Evolutionary conservation across 2,329 filamentous ascomycete species (phyloP).

Genomic region (Epichloe hybrida): DNA sequence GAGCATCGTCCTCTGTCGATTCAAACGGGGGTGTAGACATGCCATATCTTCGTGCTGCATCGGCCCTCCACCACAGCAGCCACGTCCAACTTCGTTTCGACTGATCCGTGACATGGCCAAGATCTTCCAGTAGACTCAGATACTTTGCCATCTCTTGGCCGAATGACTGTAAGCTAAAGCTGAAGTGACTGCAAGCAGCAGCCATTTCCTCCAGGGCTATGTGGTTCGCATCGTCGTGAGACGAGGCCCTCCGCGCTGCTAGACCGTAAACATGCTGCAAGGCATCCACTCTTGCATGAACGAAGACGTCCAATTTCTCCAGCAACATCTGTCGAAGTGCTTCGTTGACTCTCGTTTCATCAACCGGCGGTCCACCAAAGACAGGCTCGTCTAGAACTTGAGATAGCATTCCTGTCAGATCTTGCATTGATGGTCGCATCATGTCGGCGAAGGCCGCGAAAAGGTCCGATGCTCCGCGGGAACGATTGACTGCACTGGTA

Average conservation of each 20-base stretch:
- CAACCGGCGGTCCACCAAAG: constrained; percentile 32
- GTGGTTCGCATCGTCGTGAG: constrained; percentile 57
- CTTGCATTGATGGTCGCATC: constrained; percentile 81
- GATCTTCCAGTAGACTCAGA: constrained; percentile 64
- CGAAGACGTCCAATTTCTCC: constrained; percentile 63
- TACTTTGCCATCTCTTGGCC: constrained; percentile 74
- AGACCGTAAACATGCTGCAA: constrained; percentile 62
- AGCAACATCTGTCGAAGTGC: constrained; percentile 63
- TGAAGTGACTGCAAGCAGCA: constrained; percentile 85
- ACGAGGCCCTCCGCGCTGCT: constrained; percentile 49
- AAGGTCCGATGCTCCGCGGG: constrained; percentile 47
- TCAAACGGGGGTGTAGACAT: constrained; percentile 11
- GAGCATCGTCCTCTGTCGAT: constrained; percentile 21
- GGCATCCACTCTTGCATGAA: constrained; percentile 55
- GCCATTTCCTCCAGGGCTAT: constrained; percentile 88
- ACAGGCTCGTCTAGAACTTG: constrained; percentile 72
- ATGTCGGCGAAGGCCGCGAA: constrained; percentile 71
- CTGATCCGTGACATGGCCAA: constrained; percentile 54
- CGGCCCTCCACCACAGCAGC: constrained; percentile 55
- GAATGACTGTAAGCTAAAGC: constrained; percentile 74
- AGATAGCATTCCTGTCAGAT: constrained; percentile 68
- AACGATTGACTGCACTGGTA: background rate
- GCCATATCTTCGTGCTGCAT: background rate
- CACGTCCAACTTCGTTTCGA: constrained; percentile 59
- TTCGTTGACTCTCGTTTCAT: constrained; percentile 48